These are phyloP conservation scores for Penicillium turbatum DNA, from an alignment of 495 filamentous ascomycete genomes.

Conservation along the genomic window DNA sequence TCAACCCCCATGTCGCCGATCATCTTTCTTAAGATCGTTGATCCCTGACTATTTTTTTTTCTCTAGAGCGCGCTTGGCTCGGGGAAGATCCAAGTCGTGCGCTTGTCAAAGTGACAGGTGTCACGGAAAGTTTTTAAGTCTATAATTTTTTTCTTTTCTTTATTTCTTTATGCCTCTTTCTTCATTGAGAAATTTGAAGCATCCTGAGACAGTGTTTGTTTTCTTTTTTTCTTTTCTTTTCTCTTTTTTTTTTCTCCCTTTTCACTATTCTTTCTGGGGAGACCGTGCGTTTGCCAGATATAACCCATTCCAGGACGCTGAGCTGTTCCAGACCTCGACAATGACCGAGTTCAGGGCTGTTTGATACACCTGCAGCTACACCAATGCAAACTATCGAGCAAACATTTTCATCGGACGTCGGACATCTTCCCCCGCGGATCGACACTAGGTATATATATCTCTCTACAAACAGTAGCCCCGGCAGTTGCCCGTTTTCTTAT, in stretches of 20 bases:
- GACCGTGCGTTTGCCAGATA: slow-evolving; percentile 4
- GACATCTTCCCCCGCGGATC: slow-evolving; percentile 18
- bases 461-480: slow-evolving; percentile 27
- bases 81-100: slow-evolving; percentile 4
- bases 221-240: not conserved
- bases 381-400: slow-evolving; percentile 28
- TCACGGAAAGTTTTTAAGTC: slow-evolving; percentile 2
- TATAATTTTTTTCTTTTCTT: slow-evolving; percentile 11
- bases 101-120: slow-evolving; percentile 27
- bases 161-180: not conserved
- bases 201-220: slow-evolving; percentile 12
- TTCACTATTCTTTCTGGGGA: not conserved
- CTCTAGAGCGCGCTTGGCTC: slow-evolving; percentile 15
- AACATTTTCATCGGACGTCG: slow-evolving; percentile 27
- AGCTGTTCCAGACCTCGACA: slow-evolving; percentile 4
- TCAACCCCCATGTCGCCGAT: slow-evolving; percentile 22
- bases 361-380: slow-evolving; percentile 21
- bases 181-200: slow-evolving; percentile 4
- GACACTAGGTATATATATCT: slow-evolving; percentile 5
- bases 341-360: slow-evolving; percentile 17
- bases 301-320: not conserved
- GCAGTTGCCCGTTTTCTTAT: slow-evolving; percentile 11
- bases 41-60: slow-evolving; percentile 17
- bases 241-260: not conserved
- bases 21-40: slow-evolving; percentile 10